These are phyloP conservation scores for Globisporangium sylvaticum DNA, from an alignment of 352 stramenopile species.

Conservation along the genomic window DNA sequence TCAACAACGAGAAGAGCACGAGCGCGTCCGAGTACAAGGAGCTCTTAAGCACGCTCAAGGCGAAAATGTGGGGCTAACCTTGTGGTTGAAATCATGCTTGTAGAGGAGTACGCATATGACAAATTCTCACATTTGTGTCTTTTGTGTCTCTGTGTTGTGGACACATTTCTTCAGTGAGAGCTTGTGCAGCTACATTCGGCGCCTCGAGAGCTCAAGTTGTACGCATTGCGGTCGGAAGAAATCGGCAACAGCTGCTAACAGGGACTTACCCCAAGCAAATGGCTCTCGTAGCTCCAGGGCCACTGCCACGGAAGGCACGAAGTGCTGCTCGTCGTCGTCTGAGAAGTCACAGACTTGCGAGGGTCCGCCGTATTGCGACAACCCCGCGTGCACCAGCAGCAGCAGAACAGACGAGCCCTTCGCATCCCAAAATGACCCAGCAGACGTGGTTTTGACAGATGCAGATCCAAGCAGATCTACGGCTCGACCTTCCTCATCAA, in stretches of 20 bases:
- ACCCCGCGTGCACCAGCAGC: background rate
- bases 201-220: slow-evolving; percentile 33
- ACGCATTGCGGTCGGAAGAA: background rate
- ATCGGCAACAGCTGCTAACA: background rate
- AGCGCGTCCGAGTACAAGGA: slow-evolving; percentile 17
- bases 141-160: background rate
- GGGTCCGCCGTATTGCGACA: background rate
- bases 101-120: background rate
- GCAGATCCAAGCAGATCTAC: background rate
- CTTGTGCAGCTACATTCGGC: slow-evolving; percentile 47
- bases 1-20: slow-evolving; percentile 58
- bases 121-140: background rate
- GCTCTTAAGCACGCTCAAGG: slow-evolving; percentile 43
- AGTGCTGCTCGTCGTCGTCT: background rate
- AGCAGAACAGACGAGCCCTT: background rate
- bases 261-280: too few species aligned
- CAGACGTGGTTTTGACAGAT: background rate
- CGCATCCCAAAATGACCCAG: background rate
- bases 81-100: background rate
- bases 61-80: slow-evolving; percentile 40
- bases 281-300: background rate
- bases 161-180: slow-evolving; percentile 26
- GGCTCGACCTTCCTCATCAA: background rate
- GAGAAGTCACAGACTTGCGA: background rate
- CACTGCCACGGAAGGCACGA: background rate